Evolutionary conservation across 1,284 basidiomycete genomes (phyloP).

Genomic region (Golubevia sp.): DNA sequence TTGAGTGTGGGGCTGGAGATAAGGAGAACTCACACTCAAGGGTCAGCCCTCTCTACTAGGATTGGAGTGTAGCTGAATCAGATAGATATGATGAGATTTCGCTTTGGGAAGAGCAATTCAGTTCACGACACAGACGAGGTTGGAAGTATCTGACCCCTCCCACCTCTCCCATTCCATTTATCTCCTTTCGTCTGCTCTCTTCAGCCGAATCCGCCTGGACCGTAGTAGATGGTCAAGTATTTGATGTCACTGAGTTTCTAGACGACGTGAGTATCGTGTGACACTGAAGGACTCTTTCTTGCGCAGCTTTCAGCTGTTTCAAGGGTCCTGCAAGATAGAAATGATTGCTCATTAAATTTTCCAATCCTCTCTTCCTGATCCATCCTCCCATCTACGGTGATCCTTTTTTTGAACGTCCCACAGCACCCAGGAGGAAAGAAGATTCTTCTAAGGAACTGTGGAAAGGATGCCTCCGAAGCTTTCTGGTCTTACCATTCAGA

Average conservation of each 20-base stretch:
- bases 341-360: not conserved
- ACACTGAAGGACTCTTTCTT: not conserved
- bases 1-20: too few relatives aligned
- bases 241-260: slow-evolving; percentile 58
- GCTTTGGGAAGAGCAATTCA: too few relatives aligned
- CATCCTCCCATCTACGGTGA: not conserved
- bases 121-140: too few relatives aligned
- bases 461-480: slow-evolving; percentile 55
- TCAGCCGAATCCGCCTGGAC: slow-evolving; percentile 57
- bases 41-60: too few relatives aligned
- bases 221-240: slow-evolving; percentile 52
- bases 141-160: not conserved
- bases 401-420: not conserved
- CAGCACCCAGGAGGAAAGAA: slow-evolving; percentile 60
- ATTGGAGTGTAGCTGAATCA: too few relatives aligned
- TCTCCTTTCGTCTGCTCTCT: not conserved
- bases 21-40: too few relatives aligned
- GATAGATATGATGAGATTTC: too few relatives aligned
- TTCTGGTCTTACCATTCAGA: slow-evolving; percentile 57
- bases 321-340: not conserved
- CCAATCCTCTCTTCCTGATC: not conserved
- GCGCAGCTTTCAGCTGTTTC: not conserved
- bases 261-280: slow-evolving; percentile 55
- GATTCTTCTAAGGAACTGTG: slow-evolving; percentile 57
- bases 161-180: not conserved